Percentiles rank a stretch among this genome's conserved stretches.
These are phyloP conservation scores for Polyporus arcularius DNA, from an alignment of 768 basidiomycete species.

Conservation along the genomic window DNA sequence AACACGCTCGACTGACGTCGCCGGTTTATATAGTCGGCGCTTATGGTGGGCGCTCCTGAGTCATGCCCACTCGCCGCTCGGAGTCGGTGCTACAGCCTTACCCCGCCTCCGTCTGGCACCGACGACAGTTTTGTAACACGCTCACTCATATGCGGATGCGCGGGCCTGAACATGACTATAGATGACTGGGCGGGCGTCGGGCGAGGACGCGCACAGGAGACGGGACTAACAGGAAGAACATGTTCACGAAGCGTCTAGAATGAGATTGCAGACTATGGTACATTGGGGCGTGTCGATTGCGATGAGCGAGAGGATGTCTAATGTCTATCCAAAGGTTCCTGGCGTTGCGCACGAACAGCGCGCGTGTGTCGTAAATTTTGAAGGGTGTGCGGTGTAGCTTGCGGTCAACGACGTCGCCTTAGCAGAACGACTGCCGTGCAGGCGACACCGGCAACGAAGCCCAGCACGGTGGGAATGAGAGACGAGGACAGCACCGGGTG, in stretches of 20 bases:
- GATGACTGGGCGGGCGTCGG: neutral
- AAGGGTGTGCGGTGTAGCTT: neutral
- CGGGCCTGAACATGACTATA: neutral
- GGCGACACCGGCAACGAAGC: conserved; percentile 46
- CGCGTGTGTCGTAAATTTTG: neutral
- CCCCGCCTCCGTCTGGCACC: neutral
- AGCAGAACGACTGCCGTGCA: conserved; percentile 36
- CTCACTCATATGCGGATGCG: neutral
- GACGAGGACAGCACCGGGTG: neutral
- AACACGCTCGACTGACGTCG: conserved; percentile 16
- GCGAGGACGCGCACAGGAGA: neutral
- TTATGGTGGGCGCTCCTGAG: conserved; percentile 22
- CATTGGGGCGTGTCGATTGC: neutral
- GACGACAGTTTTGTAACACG: too few relatives aligned
- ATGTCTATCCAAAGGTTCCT: conserved; percentile 8
- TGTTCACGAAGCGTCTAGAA: neutral
- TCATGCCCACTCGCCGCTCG: conserved; percentile 11
- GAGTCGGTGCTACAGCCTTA: conserved; percentile 1
- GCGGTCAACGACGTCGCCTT: conserved; percentile 31
- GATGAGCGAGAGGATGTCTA: conserved; percentile 9
- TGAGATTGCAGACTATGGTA: neutral
- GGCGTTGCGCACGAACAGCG: neutral
- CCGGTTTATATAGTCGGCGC: conserved; percentile 25
- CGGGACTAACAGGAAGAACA: neutral
- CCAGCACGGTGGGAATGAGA: conserved; percentile 34